Conservation (phyloP, 1,139 yeast genomes). For the Diutina sp. region DNA sequence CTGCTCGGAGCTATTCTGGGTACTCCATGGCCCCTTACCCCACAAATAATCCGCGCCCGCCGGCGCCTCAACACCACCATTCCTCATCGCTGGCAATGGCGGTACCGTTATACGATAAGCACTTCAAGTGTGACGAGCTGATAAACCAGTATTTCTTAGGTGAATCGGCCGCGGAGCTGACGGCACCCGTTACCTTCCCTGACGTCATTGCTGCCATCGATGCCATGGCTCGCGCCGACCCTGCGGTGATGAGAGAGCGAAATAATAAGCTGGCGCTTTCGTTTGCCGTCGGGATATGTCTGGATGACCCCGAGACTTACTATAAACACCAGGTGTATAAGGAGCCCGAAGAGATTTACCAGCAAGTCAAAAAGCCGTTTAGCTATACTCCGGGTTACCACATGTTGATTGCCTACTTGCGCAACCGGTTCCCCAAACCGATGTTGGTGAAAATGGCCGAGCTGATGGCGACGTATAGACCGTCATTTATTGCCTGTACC, state of each 20-base stretch:
- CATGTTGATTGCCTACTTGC: conserved; percentile 60
- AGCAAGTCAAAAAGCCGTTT: conserved; percentile 61
- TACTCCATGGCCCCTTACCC: background rate
- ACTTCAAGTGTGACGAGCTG: conserved; percentile 2
- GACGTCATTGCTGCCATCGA: conserved; percentile 41
- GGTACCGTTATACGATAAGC: background rate
- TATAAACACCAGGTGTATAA: conserved; percentile 22
- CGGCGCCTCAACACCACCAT: background rate
- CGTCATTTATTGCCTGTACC: conserved; percentile 87
- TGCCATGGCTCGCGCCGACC: conserved; percentile 25
- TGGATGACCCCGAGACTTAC: conserved; percentile 16
- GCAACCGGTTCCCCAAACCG: conserved; percentile 54
- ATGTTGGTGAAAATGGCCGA: conserved; percentile 77
- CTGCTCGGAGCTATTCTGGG: background rate
- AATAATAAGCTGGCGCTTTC: conserved; percentile 35
- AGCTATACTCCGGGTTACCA: conserved; percentile 89
- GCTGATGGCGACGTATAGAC: conserved; percentile 81
- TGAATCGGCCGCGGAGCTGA: background rate
- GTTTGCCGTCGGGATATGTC: conserved; percentile 38
- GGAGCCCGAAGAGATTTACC: conserved; percentile 75
- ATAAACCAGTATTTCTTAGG: conserved; percentile 1
- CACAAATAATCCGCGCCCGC: background rate
- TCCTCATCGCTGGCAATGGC: background rate
- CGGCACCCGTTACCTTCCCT: conserved; percentile 29
- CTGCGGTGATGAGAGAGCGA: conserved; percentile 26